Conservation (phyloP, 2,329 filamentous ascomycete genomes). For the Stachybotrys chlorohalonatus region DNA sequence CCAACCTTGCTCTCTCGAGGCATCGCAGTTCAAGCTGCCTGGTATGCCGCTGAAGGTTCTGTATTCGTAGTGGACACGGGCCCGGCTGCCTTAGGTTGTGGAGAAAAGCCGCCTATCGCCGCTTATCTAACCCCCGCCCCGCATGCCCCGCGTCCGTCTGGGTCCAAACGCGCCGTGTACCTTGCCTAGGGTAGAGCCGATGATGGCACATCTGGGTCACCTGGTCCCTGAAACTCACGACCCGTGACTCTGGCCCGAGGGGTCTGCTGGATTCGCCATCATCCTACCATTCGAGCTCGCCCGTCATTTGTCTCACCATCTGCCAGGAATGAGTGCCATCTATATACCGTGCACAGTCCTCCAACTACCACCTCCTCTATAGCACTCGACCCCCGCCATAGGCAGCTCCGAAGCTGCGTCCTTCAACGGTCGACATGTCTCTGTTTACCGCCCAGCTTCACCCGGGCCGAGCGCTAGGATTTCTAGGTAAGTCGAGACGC, state of each 20-base stretch:
- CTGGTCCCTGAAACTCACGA: slow-evolving; percentile 1
- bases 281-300: not conserved
- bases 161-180: too few relatives aligned
- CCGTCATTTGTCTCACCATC: not conserved
- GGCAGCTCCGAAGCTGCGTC: slow-evolving; percentile 1
- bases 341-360: too few relatives aligned
- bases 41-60: too few relatives aligned
- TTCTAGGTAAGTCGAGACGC: slow-evolving; percentile 30
- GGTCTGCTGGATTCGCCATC: not conserved
- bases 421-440: slow-evolving; percentile 24
- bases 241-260: not conserved
- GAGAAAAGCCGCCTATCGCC: too few relatives aligned
- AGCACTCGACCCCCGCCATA: not conserved
- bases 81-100: too few relatives aligned
- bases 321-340: not conserved
- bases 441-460: slow-evolving; percentile 53
- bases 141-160: too few relatives aligned
- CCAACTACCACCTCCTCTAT: not conserved
- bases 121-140: too few relatives aligned
- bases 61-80: too few relatives aligned
- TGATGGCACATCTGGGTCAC: not conserved
- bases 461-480: slow-evolving; percentile 58
- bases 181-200: not conserved
- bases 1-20: too few relatives aligned
- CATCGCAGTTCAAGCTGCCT: too few relatives aligned